Evolutionary conservation across 768 basidiomycete species (phyloP), one percentile per base, ranked within the genome.

Genomic region (Termitomyces sp.): DNA sequence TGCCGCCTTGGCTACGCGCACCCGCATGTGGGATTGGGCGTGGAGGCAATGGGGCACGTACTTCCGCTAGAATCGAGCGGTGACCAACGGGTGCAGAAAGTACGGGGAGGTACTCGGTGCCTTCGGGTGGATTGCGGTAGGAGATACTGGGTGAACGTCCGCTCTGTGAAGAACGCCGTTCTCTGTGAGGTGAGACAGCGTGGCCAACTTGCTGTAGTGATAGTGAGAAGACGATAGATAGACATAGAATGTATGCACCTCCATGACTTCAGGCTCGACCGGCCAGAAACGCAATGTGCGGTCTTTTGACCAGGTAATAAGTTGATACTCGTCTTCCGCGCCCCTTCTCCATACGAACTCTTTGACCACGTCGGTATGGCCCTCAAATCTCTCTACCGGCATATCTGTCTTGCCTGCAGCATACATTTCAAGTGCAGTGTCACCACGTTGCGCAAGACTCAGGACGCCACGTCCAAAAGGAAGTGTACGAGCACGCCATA

Each of bases 331-430:
- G 42, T 76, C 76, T 60, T 72, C 64, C 5, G 79, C 80, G 2
- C 87, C 81, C 65, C 79, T 84, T 59, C 97, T 77, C 97, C 97
- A 99, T 1, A 99, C 94, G 68, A 96, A 99, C 72, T 99, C 96
- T 66, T 96, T 97, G 20, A 98, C 96, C 2, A 94, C 92, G 61
- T 96, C 94, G 0, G 85, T 82, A 71, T 96, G 94, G 0, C 94
- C 94, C 63, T 91, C 88, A 62, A 95, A 96, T 7, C 77, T 74
- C 62, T 90, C 85, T 5, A 92, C 83, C 1, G 87, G 85, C 10
- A 63, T 68, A 42, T 78, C 74, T 0, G 64, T 46, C 18, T 70
- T 67, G 27, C 63, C 65, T n/a, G 69, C 68, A 3, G 78, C 76
- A 76, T 87, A 98, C 87, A 98, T 90, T 67, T 94, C 91, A 20